Percentiles rank a stretch among this genome's conserved stretches.
Evolutionary conservation across 139 green algal genomes (phyloP).

Genomic region (Tetratostichococcus sp.): DNA sequence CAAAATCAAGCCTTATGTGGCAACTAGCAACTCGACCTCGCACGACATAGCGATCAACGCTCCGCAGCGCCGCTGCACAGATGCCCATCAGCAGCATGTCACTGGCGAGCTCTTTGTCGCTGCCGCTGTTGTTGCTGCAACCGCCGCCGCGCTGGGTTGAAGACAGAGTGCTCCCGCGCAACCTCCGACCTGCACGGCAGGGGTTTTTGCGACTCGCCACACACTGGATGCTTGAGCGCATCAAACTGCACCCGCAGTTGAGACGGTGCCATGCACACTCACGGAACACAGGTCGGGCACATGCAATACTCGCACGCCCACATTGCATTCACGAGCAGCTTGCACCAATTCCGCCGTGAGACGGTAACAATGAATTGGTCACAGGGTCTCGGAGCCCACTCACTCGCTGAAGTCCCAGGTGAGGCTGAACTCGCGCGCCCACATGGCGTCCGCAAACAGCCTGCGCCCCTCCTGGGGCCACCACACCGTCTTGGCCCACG

Average conservation of each 20-base stretch:
- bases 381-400: no score
- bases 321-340: no score
- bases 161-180: not conserved
- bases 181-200: not conserved
- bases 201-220: no score
- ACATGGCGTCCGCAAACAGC: not conserved
- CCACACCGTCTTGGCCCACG: not conserved
- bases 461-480: not conserved
- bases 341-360: no score
- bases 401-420: not conserved
- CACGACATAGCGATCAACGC: no score
- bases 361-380: not conserved
- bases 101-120: not conserved
- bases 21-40: no score
- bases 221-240: no score
- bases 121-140: not conserved
- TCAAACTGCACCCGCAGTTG: not conserved
- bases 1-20: no score
- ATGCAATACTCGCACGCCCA: no score
- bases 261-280: not conserved
- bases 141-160: not conserved
- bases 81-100: not conserved
- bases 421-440: not conserved
- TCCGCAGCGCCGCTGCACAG: not conserved
- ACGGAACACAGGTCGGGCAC: no score